Conservation (phyloP, 805 yeast species). For the Kodamaea restingae region DNA sequence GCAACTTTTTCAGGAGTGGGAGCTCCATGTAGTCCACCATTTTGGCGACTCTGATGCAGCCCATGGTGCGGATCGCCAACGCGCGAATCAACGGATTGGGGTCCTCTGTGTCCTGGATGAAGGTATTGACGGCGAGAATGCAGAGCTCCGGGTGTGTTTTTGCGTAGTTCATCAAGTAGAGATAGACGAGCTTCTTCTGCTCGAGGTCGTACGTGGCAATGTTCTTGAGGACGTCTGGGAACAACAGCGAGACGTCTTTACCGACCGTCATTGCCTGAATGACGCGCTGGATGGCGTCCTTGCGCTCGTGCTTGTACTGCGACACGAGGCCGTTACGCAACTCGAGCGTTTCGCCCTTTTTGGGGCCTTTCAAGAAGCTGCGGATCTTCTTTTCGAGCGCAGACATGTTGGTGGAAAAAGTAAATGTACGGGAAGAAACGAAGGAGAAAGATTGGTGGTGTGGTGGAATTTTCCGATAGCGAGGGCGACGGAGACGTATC, state of each 20-base stretch:
- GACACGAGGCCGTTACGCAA: conserved; percentile 87
- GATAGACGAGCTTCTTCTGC: conserved; percentile 91
- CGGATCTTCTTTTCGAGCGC: conserved; percentile 40
- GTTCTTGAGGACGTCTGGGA: conserved; percentile 94
- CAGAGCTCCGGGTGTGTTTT: conserved; percentile 94
- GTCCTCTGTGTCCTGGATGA: conserved; percentile 91
- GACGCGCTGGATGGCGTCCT: conserved; percentile 94
- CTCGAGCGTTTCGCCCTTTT: conserved; percentile 81
- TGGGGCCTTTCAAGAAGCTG: conserved; percentile 41
- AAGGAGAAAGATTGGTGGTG: background rate
- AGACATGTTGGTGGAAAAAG: conserved; percentile 7
- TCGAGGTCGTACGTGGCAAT: conserved; percentile 95
- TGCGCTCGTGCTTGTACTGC: conserved; percentile 89
- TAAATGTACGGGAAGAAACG: conserved; percentile 1
- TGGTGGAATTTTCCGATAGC: background rate
- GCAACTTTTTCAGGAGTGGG: conserved; percentile 78
- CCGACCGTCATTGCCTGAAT: conserved; percentile 98
- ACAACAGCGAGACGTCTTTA: conserved; percentile 89
- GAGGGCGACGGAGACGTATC: background rate
- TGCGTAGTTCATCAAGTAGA: conserved; percentile 96
- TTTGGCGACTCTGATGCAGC: conserved; percentile 92
- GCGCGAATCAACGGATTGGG: conserved; percentile 96
- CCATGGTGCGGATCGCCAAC: conserved; percentile 97
- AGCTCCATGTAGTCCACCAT: conserved; percentile 93
- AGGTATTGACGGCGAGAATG: conserved; percentile 89